Evolutionary conservation across 768 basidiomycete species (phyloP), one percentile per base, ranked within the genome.

Genomic region (Sarcomyxa edulis): DNA sequence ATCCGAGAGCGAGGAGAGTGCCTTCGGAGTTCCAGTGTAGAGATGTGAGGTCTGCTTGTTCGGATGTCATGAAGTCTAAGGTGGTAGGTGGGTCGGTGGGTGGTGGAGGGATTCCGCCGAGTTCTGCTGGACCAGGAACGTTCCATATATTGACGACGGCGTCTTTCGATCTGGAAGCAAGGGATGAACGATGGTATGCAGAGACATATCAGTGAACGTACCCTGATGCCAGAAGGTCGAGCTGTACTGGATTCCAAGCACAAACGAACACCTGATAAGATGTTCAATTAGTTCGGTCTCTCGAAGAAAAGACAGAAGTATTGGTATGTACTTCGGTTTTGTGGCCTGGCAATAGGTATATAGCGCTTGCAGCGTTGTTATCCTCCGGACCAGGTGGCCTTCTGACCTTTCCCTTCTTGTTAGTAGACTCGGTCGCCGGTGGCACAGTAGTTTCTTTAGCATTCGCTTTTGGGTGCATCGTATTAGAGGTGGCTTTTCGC

Each of bases 21-120:
- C 89, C 89, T 38, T 85, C 81, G 4, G 62, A 54, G 47, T 76
- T 87, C 88, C 88, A 92, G 50, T 84, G 76, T 32, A 92, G 50
- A 27, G 79, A 78, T 11, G 87, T 90, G 40, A 89, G 58, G 55
- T 92, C 88, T 34, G 75, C 74, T 22, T 65, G 54, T 18, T 66
- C 61, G 18, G 65, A 53, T 44, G 64, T 60, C 27, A 70, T 60
- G 15, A 76, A 67, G 47, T 77, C 64, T 25, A 86, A 18, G 22
- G 49, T 15, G 66, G 64, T 28, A 5, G 73, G 68, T 10, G 61
- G 62, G 12, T 44, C 44, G 7, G 64, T 60, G 14, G 49, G 39
- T 15, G 55, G 39, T 15, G 42, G 49, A 5, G 62, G 53, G 44
- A 63, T 64, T 7, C 61, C 55, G 42, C 48, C 37, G 11, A 44